Conservation (phyloP, 441 rosid species). For the Biscutella laevigata region DNA sequence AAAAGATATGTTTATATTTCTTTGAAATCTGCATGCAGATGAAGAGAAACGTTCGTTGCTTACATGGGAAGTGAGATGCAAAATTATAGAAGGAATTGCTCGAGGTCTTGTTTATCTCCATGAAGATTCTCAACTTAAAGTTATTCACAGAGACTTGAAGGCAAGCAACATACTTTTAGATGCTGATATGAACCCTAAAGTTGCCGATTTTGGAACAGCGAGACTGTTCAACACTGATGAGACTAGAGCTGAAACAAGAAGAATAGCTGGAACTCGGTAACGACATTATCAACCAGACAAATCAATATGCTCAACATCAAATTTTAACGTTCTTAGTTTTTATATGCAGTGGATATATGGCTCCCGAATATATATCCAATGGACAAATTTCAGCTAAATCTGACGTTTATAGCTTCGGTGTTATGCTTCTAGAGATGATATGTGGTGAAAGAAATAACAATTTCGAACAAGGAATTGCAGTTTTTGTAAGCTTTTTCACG, state of each 20-base stretch:
- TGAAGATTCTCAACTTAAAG: slow-evolving; percentile 25
- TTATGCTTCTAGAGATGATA: slow-evolving; percentile 3
- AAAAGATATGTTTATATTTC: not conserved
- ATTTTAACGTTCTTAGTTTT: not conserved
- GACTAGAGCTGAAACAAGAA: slow-evolving; percentile 27
- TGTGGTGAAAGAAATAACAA: not conserved
- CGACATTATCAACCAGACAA: not conserved
- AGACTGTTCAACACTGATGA: slow-evolving; percentile 23
- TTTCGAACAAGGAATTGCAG: not conserved
- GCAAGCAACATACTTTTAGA: slow-evolving; percentile 30
- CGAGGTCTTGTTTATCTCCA: slow-evolving; percentile 25
- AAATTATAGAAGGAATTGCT: slow-evolving; percentile 22
- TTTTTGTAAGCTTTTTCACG: slow-evolving; percentile 7
- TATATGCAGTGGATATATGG: slow-evolving; percentile 19
- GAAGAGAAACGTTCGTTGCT: slow-evolving; percentile 17
- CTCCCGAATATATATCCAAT: not conserved
- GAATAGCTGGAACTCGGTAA: slow-evolving; percentile 27
- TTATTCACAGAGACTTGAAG: slow-evolving; percentile 25
- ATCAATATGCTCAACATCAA: too few species aligned
- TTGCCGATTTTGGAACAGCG: slow-evolving; percentile 30
- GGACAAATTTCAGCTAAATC: slow-evolving; percentile 6
- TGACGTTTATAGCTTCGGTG: slow-evolving; percentile 10
- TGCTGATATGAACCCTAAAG: slow-evolving; percentile 24
- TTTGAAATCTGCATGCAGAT: slow-evolving; percentile 8
- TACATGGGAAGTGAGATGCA: slow-evolving; percentile 23